These are phyloP conservation scores for Boletus subparvulus DNA, from an alignment of 768 basidiomycete genomes.

Conservation along the genomic window DNA sequence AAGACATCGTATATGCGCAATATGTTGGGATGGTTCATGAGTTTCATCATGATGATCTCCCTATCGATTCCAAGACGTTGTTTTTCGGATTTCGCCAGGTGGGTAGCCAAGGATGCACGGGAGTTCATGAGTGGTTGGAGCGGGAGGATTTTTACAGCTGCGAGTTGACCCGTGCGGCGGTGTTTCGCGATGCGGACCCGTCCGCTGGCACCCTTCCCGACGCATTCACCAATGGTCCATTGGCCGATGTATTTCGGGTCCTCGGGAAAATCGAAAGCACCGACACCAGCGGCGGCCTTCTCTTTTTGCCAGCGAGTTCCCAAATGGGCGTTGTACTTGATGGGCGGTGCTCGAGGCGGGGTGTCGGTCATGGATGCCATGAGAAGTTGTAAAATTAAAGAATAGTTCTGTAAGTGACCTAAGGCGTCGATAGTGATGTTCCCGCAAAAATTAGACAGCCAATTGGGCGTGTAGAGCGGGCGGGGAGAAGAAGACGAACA, in stretches of 20 bases:
- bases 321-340: conserved; percentile 64
- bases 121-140: conserved; percentile 75
- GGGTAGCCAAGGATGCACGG: conserved; percentile 62
- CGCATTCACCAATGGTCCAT: conserved; percentile 91
- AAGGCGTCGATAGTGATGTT: conserved; percentile 14
- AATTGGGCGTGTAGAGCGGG: neutral
- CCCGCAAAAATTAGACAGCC: neutral
- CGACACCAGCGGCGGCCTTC: conserved; percentile 73
- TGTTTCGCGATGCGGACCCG: conserved; percentile 94
- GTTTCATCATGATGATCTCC: conserved; percentile 99
- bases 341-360: conserved; percentile 70
- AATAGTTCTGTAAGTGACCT: conserved; percentile 16
- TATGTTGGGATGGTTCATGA: conserved; percentile 98
- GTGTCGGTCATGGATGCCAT: conserved; percentile 41
- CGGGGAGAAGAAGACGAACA: conserved; percentile 9
- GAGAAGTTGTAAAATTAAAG: too few species aligned
- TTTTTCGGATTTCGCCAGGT: conserved; percentile 74
- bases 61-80: conserved; percentile 84
- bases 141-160: conserved; percentile 94
- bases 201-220: conserved; percentile 92
- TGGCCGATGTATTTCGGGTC: conserved; percentile 88
- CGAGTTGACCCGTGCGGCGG: conserved; percentile 80
- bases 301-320: conserved; percentile 89
- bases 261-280: conserved; percentile 76
- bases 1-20: conserved; percentile 95